A percentile compares a stretch with the other conserved stretches of the same genome.
These are phyloP conservation scores for Coriaria nepalensis DNA, from an alignment of 306 rosid species.

Conservation along the genomic window DNA sequence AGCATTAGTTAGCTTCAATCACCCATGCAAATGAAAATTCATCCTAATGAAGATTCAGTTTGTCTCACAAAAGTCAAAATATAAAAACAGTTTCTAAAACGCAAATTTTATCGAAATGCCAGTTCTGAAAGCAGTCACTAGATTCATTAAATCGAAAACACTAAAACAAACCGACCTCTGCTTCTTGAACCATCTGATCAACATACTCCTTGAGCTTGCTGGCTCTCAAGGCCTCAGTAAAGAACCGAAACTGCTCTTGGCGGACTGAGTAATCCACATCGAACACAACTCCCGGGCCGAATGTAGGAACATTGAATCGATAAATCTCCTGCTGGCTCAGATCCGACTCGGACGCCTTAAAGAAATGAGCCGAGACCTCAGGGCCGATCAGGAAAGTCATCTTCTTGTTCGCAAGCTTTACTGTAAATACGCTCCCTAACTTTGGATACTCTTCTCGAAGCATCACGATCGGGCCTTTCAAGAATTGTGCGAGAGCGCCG, in stretches of 20 bases:
- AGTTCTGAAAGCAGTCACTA: too few species aligned
- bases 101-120: too few species aligned
- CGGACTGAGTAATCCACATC: slow-evolving; percentile 84
- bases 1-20: too few species aligned
- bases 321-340: slow-evolving; percentile 94
- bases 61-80: too few species aligned
- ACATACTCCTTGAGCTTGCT: slow-evolving; percentile 75
- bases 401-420: slow-evolving; percentile 49
- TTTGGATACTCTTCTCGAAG: slow-evolving; percentile 71
- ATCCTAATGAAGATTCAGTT: too few species aligned
- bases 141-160: not conserved
- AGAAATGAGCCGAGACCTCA: slow-evolving; percentile 83
- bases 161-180: slow-evolving; percentile 33
- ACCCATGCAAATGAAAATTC: too few species aligned
- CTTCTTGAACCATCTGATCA: slow-evolving; percentile 85
- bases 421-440: slow-evolving; percentile 78
- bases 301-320: slow-evolving; percentile 90
- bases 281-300: slow-evolving; percentile 90
- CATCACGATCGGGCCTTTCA: slow-evolving; percentile 77
- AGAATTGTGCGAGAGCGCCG: slow-evolving; percentile 54
- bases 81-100: too few species aligned
- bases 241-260: slow-evolving; percentile 92
- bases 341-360: slow-evolving; percentile 76
- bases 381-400: slow-evolving; percentile 86
- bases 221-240: slow-evolving; percentile 76